Evolutionary conservation across 2,329 filamentous ascomycete species (phyloP), one percentile per base, ranked within the genome.

Genomic region (Arthrobotrys sphaeroides): DNA sequence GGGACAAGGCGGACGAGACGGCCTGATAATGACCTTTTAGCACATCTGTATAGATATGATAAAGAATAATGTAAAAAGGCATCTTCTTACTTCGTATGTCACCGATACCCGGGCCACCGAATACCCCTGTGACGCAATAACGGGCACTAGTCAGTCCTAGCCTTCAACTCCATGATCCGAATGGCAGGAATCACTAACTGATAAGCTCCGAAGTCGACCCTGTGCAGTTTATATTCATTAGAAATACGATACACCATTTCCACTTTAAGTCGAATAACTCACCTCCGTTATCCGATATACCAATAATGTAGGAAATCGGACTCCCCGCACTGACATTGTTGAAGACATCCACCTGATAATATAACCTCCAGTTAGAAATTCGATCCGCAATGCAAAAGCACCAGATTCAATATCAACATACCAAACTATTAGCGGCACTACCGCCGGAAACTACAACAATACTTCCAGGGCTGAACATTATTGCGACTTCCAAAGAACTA

Each of bases 1-100:
- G 94, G 94, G 77, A 98, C 97, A 55, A 98, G 87, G 18, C 95
- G 91, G 69, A 98, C 93, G 3, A 98, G 87, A 78, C 95, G 90
- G 82, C 92, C 92, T 94, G 78, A 13, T 59, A 64, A 55, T 47
- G 47, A 42, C 28, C 31, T 16, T 28, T 40, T 38, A 31, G 64
- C 24, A 22, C 5, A 16, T 10, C n/a, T n/a, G 28, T 55, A 45
- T 22, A 67, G 16, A 33, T 57, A 43, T 28, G 45, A 20, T 38
- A 31, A 22, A 3, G 22, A 2, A 20, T 40, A 33, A 18, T 57
- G 65, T 20, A 43, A 28, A 10, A 20, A 31, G 2, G 45, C 36
- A 33, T 47, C 26, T 47, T 33, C 87, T 78, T 84, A 91, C 90
- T 92, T 81, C 91, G 86, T 24, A 93, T 87, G 83, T 94, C 91